Percentiles rank a stretch among this genome's conserved stretches.
Evolutionary conservation across 495 filamentous ascomycete genomes (phyloP).

Genomic region (Neohortaea acidophila): DNA sequence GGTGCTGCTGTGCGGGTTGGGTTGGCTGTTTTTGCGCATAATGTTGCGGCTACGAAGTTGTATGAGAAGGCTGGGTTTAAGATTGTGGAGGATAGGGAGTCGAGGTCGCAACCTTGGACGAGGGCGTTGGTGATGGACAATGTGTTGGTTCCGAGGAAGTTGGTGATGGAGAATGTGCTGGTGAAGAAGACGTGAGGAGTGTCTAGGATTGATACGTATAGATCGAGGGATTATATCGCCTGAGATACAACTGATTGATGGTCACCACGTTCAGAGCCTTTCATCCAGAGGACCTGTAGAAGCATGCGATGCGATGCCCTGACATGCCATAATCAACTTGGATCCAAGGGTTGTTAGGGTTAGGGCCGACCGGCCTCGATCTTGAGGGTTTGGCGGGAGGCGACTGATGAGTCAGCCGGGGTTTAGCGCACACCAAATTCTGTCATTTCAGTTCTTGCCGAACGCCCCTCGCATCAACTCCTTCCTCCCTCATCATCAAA

Average conservation of each 20-base stretch:
- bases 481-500: not conserved
- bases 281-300: not conserved
- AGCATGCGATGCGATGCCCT: not conserved
- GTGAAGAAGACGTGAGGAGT: not conserved
- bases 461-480: not conserved
- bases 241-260: not conserved
- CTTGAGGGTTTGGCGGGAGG: not conserved
- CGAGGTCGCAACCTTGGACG: not conserved
- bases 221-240: not conserved
- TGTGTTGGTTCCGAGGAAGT: not conserved
- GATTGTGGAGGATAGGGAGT: slow-evolving; percentile 15
- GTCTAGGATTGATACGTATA: not conserved
- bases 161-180: not conserved
- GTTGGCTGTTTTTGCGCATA: slow-evolving; percentile 28
- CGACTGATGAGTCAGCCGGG: not conserved
- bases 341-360: too few species aligned
- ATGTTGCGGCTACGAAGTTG: slow-evolving; percentile 25
- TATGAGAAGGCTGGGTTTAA: slow-evolving; percentile 36
- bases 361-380: not conserved
- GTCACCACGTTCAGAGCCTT: not conserved
- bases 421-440: not conserved
- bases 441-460: not conserved
- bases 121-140: slow-evolving; percentile 11
- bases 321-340: too few species aligned
- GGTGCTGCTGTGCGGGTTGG: slow-evolving; percentile 20